These are phyloP conservation scores for Priceomyces melissophilus DNA, from an alignment of 805 yeast genomes.

Conservation along the genomic window DNA sequence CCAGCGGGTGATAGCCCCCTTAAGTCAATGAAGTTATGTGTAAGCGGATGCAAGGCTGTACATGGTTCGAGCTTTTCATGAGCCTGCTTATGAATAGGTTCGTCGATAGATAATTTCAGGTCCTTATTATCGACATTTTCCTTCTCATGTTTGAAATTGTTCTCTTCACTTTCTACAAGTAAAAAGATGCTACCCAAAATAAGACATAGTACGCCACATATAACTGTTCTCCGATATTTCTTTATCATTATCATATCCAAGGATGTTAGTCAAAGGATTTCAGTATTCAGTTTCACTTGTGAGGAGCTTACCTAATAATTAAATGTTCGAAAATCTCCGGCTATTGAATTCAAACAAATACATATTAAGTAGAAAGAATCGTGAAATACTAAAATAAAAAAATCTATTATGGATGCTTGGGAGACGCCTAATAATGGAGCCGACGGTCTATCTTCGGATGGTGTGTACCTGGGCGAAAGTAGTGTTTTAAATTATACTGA, in stretches of 20 bases:
- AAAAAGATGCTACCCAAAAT: constrained; percentile 1
- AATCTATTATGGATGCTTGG: constrained; percentile 23
- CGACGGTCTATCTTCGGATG: constrained; percentile 5
- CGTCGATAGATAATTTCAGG: neutral
- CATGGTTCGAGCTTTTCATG: constrained; percentile 26
- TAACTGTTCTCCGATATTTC: constrained; percentile 2
- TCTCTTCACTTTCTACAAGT: neutral
- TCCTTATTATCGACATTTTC: neutral
- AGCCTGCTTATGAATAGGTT: constrained; percentile 3
- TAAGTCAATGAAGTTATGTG: constrained; percentile 52
- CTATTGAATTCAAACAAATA: neutral
- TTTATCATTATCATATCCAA: constrained; percentile 1
- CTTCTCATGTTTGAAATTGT: neutral
- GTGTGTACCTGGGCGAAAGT: constrained; percentile 1
- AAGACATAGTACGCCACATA: neutral
- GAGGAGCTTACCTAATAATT: constrained; percentile 2
- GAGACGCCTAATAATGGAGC: constrained; percentile 7
- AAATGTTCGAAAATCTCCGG: neutral
- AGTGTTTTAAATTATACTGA: constrained; percentile 19
- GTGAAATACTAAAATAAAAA: neutral
- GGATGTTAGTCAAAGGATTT: neutral
- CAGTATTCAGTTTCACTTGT: constrained; percentile 10
- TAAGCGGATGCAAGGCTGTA: constrained; percentile 34
- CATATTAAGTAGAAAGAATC: constrained; percentile 2
- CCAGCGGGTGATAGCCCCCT: constrained; percentile 45